phyloP scores from a whole-genome alignment of 345 rosid species.

The Pelargonium nanum region DNA sequence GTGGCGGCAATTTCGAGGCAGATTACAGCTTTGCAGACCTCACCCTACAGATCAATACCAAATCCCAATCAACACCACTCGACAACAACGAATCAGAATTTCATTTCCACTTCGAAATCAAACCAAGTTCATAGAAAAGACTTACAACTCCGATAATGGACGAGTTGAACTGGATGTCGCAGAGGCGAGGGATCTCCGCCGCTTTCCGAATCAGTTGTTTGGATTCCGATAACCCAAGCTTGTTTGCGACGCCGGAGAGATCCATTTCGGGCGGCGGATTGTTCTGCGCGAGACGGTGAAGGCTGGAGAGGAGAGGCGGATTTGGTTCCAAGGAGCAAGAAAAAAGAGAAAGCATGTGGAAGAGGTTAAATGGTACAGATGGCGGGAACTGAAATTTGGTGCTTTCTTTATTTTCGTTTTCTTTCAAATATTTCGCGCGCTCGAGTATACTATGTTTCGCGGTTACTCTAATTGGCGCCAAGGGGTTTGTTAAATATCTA shows the following conservation, averaged over 20 bases:
- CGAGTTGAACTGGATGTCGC: slow-evolving; percentile 84
- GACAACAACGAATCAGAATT: neutral
- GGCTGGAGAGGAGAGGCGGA: neutral
- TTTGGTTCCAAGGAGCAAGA: neutral
- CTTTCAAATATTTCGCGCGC: no score
- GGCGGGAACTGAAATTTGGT: no score
- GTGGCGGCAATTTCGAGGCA: slow-evolving; percentile 84
- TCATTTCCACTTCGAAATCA: neutral
- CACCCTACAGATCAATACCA: slow-evolving; percentile 44
- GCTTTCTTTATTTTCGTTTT: no score
- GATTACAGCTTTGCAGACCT: slow-evolving; percentile 79
- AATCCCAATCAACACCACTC: neutral
- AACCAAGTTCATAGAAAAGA: neutral
- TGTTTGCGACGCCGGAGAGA: slow-evolving; percentile 54
- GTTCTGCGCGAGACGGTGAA: neutral
- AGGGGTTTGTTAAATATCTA: no score
- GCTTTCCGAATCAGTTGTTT: slow-evolving; percentile 69
- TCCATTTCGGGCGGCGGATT: slow-evolving; percentile 44
- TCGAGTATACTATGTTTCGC: no score
- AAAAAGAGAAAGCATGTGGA: no score
- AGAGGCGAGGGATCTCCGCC: slow-evolving; percentile 89
- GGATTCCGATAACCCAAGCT: slow-evolving; percentile 52
- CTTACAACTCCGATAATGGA: slow-evolving; percentile 76
- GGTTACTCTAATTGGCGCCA: no score
- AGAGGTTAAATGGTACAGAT: no score